These are phyloP conservation scores for Podaxis sp. DNA, from an alignment of 768 basidiomycete species.

Conservation along the genomic window DNA sequence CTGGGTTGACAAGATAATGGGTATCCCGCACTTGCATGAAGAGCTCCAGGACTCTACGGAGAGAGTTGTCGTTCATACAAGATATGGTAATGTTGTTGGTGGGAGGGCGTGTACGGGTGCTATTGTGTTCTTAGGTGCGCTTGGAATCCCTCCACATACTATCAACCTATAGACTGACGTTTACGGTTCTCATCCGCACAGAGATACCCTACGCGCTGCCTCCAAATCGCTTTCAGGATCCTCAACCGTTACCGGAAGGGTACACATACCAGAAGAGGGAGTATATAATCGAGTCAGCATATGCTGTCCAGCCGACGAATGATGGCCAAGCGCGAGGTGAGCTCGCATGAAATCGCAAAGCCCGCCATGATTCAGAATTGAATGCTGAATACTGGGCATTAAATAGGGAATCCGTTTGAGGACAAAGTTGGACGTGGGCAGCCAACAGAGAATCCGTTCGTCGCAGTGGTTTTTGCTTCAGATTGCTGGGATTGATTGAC, in stretches of 20 bases:
- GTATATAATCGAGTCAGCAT: conserved; percentile 61
- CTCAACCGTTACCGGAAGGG: conserved; percentile 49
- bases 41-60: conserved; percentile 43
- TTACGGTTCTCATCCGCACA: conserved; percentile 25
- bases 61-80: conserved; percentile 52
- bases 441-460: conserved; percentile 72
- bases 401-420: conserved; percentile 43
- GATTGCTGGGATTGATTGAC: background rate
- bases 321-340: conserved; percentile 63
- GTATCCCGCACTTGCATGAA: conserved; percentile 50
- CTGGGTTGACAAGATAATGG: background rate
- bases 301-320: conserved; percentile 60
- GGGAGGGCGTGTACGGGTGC: conserved; percentile 61
- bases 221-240: conserved; percentile 64
- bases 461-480: background rate
- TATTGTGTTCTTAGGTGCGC: conserved; percentile 62
- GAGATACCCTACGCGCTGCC: conserved; percentile 76
- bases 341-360: background rate
- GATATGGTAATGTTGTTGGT: conserved; percentile 55
- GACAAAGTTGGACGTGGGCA: conserved; percentile 67
- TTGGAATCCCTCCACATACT: background rate
- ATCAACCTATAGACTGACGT: background rate
- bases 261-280: conserved; percentile 60
- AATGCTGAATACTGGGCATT: background rate
- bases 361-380: background rate